A percentile compares a stretch with the other conserved stretches of the same genome.
Evolutionary conservation across 2,329 filamentous ascomycete genomes (phyloP).

Genomic region (Paraphaeosphaeria sporulosa): DNA sequence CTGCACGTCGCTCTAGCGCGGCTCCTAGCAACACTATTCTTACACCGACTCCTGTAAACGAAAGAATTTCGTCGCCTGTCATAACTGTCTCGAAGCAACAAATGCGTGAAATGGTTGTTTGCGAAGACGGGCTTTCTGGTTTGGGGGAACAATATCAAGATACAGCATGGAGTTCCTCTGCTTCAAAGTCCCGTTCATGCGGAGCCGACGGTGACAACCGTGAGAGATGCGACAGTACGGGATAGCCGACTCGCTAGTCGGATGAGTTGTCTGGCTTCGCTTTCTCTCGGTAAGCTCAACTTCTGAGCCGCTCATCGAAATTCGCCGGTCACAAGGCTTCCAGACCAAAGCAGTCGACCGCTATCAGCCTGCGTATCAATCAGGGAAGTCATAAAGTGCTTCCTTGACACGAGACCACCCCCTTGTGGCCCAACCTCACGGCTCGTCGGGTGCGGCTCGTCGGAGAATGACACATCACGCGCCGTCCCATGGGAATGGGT

Average conservation of each 20-base stretch:
- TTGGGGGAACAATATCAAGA: background rate
- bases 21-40: background rate
- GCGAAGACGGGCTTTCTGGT: conserved; percentile 1
- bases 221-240: conserved; percentile 1
- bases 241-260: conserved; percentile 2
- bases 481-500: background rate
- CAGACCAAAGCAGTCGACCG: background rate
- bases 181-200: background rate
- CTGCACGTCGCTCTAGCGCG: conserved; percentile 21
- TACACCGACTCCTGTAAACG: conserved; percentile 7
- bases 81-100: background rate
- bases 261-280: background rate
- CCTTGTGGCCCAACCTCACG: conserved; percentile 6
- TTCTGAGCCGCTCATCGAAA: background rate
- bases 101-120: background rate
- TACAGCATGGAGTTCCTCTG: background rate
- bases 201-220: background rate
- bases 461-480: conserved; percentile 3
- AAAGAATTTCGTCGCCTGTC: background rate
- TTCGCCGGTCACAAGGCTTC: conserved; percentile 2
- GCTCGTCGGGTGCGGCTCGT: conserved; percentile 14
- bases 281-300: background rate
- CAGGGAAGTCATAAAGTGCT: background rate
- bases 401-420: background rate
- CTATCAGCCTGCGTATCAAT: background rate